A percentile compares a stretch with the other conserved stretches of the same genome.
Conservation (phyloP, 2,329 filamentous ascomycete genomes). For the Pseudogymnoascus sp. region DNA sequence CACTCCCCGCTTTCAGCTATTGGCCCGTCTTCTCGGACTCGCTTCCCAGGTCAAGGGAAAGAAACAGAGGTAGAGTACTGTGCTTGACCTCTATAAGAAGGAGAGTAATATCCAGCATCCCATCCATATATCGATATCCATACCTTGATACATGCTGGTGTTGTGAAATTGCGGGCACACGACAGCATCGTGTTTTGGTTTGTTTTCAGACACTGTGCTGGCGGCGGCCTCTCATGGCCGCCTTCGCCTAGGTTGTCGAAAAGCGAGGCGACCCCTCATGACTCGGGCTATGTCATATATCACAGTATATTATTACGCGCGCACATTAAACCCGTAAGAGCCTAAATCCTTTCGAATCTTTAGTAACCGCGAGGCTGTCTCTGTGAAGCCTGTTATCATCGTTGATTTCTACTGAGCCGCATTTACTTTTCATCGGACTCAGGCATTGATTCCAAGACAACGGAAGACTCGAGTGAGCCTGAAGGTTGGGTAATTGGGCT, state of each 20-base stretch:
- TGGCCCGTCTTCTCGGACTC: background rate
- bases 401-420: background rate
- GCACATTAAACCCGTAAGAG: background rate
- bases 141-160: background rate
- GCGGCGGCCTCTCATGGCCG: background rate
- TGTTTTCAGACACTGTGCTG: background rate
- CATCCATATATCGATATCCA: background rate
- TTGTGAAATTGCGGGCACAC: background rate
- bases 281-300: background rate
- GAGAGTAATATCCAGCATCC: background rate
- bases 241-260: background rate
- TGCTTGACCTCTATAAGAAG: background rate
- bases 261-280: background rate
- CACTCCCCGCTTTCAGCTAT: background rate
- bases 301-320: background rate
- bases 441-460: no score
- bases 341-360: background rate
- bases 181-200: background rate
- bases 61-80: background rate
- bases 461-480: background rate
- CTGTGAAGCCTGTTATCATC: background rate
- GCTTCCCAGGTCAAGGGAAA: background rate
- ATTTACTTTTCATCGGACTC: background rate
- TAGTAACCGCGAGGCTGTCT: background rate
- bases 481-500: background rate